Percentiles rank a stretch among this genome's conserved stretches.
Evolutionary conservation across 306 rosid species (phyloP).

Genomic region (Inga oerstediana): DNA sequence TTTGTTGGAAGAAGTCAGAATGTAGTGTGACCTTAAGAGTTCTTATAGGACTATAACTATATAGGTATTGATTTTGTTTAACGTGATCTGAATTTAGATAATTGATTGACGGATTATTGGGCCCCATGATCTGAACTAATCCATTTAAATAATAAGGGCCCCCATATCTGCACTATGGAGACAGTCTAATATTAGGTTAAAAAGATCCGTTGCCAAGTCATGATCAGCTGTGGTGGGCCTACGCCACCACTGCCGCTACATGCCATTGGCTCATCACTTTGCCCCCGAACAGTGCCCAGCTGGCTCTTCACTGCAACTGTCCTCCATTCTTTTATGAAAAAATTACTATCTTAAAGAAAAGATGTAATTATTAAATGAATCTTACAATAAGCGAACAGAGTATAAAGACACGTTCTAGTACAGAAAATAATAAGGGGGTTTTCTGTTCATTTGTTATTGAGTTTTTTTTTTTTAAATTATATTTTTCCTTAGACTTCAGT

Average conservation of each 20-base stretch:
- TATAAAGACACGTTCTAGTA: no score
- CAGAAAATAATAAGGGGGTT: no score
- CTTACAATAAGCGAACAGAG: no score
- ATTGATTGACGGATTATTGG: neutral
- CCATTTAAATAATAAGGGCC: neutral
- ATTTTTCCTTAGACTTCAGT: no score
- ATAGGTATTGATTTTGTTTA: neutral
- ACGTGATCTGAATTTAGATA: neutral
- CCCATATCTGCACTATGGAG: conserved; percentile 27
- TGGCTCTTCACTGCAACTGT: conserved; percentile 7
- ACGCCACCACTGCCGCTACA: conserved; percentile 5
- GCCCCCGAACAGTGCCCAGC: neutral
- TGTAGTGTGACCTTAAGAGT: neutral
- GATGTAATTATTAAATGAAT: no score
- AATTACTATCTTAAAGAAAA: no score
- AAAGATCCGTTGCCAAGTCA: conserved; percentile 33
- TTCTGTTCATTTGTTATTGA: no score
- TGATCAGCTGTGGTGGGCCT: conserved; percentile 32
- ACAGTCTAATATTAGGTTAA: neutral
- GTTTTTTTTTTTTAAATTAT: no score
- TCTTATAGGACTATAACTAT: neutral
- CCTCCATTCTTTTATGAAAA: neutral
- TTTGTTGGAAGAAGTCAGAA: neutral
- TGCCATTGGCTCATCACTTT: neutral
- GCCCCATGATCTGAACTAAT: neutral